Conservation (phyloP, 129 eudicot species). For the Flaveria ramosissima region DNA sequence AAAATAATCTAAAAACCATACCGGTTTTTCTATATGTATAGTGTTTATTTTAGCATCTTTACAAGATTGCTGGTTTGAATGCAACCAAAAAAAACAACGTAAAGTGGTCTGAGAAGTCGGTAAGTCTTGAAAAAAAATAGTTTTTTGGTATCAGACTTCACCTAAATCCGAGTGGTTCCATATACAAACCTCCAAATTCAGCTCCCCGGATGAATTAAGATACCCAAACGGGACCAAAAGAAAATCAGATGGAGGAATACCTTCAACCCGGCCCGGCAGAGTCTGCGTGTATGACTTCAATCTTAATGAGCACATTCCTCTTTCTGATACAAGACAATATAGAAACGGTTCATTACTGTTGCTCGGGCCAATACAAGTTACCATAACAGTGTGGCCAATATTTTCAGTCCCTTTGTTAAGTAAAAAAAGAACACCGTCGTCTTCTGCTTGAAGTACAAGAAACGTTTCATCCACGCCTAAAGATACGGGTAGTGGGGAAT, state of each 20-base stretch:
- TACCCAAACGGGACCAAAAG: constrained; percentile 64
- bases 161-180: constrained; percentile 58
- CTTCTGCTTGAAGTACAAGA: constrained; percentile 76
- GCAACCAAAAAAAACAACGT: constrained; percentile 2
- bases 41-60: constrained; percentile 19
- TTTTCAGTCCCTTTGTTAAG: constrained; percentile 70
- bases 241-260: constrained; percentile 62
- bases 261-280: constrained; percentile 67
- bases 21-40: not conserved
- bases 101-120: constrained; percentile 15
- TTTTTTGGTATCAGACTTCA: constrained; percentile 39
- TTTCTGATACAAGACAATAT: constrained; percentile 62
- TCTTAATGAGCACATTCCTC: constrained; percentile 64
- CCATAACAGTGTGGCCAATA: constrained; percentile 59
- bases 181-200: constrained; percentile 72
- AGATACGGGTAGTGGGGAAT: constrained; percentile 53
- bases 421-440: constrained; percentile 65
- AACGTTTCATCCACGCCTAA: constrained; percentile 60
- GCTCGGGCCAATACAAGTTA: constrained; percentile 64
- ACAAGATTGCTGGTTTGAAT: constrained; percentile 22
- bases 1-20: not conserved
- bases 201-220: constrained; percentile 48
- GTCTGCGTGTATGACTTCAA: constrained; percentile 58
- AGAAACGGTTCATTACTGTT: constrained; percentile 53
- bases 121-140: constrained; percentile 15